phyloP scores from a whole-genome alignment of 495 filamentous ascomycete genomes.

The Evansstolkia leycettana region DNA sequence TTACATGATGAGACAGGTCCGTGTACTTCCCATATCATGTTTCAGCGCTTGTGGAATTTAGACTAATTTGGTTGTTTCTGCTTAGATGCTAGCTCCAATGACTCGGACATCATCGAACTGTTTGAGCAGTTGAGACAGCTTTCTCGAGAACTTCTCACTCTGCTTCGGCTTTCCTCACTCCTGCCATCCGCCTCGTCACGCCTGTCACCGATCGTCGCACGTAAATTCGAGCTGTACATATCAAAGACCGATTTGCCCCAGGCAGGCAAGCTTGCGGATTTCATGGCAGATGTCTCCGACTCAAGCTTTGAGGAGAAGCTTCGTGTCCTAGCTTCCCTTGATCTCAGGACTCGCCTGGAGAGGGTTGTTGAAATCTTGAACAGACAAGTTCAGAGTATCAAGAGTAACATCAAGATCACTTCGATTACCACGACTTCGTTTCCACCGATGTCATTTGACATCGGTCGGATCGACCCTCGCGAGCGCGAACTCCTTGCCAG shows the following conservation, averaged over 20 bases:
- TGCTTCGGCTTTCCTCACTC: constrained; percentile 66
- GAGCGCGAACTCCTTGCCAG: constrained; percentile 40
- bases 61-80: too few relatives aligned
- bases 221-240: constrained; percentile 77
- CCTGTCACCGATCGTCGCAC: constrained; percentile 70
- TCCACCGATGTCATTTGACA: constrained; percentile 42
- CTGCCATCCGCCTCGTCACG: constrained; percentile 49
- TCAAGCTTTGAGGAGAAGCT: constrained; percentile 81
- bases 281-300: constrained; percentile 85
- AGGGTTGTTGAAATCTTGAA: constrained; percentile 70
- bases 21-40: constrained; percentile 4
- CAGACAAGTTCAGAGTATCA: constrained; percentile 66
- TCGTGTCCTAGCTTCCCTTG: constrained; percentile 61
- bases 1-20: constrained; percentile 49
- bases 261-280: constrained; percentile 84
- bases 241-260: constrained; percentile 60
- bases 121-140: constrained; percentile 74
- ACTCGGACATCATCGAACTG: constrained; percentile 47
- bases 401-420: constrained; percentile 69
- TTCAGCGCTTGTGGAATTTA: too few relatives aligned
- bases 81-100: constrained; percentile 32
- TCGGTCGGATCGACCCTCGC: constrained; percentile 37
- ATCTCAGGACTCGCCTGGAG: constrained; percentile 64
- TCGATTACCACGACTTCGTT: constrained; percentile 48
- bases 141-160: constrained; percentile 67